Evolutionary conservation across 257 asterid species (phyloP).

Genomic region (Fraxinus excelsior): DNA sequence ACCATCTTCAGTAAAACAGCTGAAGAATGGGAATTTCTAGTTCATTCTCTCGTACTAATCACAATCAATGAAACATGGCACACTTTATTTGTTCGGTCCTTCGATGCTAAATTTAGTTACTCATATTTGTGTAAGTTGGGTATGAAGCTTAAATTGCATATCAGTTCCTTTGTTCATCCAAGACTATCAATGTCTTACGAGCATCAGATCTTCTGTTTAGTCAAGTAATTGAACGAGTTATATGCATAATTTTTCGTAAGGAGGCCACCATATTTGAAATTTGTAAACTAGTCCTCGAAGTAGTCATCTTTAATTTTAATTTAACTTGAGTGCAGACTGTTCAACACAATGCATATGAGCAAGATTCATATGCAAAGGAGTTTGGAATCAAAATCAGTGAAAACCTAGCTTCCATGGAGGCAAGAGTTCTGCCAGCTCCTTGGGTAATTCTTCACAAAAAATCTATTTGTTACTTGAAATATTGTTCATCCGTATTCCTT

Average conservation of each 20-base stretch:
- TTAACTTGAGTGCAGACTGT: constrained; percentile 60
- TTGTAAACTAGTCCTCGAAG: neutral
- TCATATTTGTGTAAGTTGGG: neutral
- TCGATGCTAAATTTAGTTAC: neutral
- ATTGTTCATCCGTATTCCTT: constrained; percentile 5
- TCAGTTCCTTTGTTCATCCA: neutral
- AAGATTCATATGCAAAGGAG: constrained; percentile 93
- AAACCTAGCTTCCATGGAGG: constrained; percentile 80
- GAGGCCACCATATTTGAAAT: neutral
- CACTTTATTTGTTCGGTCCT: neutral
- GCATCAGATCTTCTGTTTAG: neutral
- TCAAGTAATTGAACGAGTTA: neutral
- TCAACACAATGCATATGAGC: constrained; percentile 79
- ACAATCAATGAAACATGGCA: neutral
- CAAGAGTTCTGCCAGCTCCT: constrained; percentile 97
- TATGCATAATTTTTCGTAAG: neutral
- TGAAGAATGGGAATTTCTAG: neutral
- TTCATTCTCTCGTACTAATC: neutral
- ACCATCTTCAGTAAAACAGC: too few relatives aligned
- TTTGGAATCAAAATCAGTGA: constrained; percentile 91
- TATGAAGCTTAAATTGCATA: neutral
- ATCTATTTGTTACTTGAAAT: neutral
- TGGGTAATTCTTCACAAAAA: constrained; percentile 60
- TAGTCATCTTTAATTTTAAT: neutral
- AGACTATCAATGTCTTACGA: neutral